Evolutionary conservation across 2,329 filamentous ascomycete genomes (phyloP), one percentile per base, ranked within the genome.

Genomic region (Madurella mycetomatis): DNA sequence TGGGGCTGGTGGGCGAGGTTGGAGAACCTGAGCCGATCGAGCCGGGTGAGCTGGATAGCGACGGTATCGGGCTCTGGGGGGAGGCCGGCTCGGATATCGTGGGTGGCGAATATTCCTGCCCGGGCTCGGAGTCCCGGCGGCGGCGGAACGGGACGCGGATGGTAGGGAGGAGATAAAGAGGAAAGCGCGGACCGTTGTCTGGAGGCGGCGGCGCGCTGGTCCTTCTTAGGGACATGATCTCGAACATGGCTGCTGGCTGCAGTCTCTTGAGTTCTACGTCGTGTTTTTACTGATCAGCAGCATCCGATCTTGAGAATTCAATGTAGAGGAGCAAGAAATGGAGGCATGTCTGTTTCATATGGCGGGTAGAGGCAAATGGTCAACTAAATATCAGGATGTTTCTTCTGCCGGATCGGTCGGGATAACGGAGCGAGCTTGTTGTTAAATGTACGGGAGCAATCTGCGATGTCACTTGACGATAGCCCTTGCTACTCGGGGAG

Each of bases 131-230:
- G 19, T 41, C 45, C 30, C 53, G 51, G 12, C 58, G 57, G 4
- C 58, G 62, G 31, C 61, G 60, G 48, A 63, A 62, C 16, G 63
- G 58, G 5, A 62, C 41, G 18, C 49, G 59, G 9, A 68, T 53
- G 40, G 62, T 59, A 2, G 66, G 66, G 16, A 67, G 61, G 17
- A 69, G 63, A 48, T 60, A 69, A 25, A 60, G 54, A 2, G 64
- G 61, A 41, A 64, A 64, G 5, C 51, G 52, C 13, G 56, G 63
- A 11, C 42, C 32, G 30, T 16, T 30, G 12, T 51, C 43, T 7
- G 52, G 15, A 11, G 56, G 41, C 18, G 44, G 25, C 18, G 54
- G 37, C 19, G 46, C 32, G 40, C 42, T 50, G 42, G 49, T 41
- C 12, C 34, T 18, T 17, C 56, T 32, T 32, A 49, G 45, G 34